Conservation (phyloP, 2,329 filamentous ascomycete species). For the Didymellaceae sp. region DNA sequence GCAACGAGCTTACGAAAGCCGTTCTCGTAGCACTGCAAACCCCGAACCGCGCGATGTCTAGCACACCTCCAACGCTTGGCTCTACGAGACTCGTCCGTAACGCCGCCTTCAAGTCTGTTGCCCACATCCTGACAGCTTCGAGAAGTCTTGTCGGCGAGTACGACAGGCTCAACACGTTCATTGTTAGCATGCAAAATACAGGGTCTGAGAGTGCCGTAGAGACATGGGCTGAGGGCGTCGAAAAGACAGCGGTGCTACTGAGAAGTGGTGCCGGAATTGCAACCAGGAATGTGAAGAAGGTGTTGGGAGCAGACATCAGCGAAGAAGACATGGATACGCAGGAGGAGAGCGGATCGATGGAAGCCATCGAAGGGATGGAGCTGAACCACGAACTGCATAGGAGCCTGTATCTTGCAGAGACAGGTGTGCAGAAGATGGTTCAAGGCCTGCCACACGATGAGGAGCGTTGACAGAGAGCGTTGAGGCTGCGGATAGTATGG, state of each 20-base stretch:
- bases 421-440: slow-evolving; percentile 43
- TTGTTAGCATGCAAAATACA: slow-evolving; percentile 24
- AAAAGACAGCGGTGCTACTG: slow-evolving; percentile 30
- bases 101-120: slow-evolving; percentile 18
- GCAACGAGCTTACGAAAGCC: slow-evolving; percentile 28
- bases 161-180: slow-evolving; percentile 30
- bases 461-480: not conserved
- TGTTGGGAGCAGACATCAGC: slow-evolving; percentile 27
- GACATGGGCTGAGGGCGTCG: slow-evolving; percentile 35
- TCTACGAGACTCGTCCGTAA: slow-evolving; percentile 26
- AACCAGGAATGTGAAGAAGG: slow-evolving; percentile 36
- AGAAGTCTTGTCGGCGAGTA: slow-evolving; percentile 33
- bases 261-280: slow-evolving; percentile 38
- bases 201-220: slow-evolving; percentile 22
- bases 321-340: not conserved
- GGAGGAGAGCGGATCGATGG: slow-evolving; percentile 12
- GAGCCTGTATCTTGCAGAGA: slow-evolving; percentile 38
- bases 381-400: slow-evolving; percentile 32
- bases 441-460: slow-evolving; percentile 29
- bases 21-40: slow-evolving; percentile 28
- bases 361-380: slow-evolving; percentile 11
- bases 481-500: not conserved
- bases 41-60: slow-evolving; percentile 13
- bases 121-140: slow-evolving; percentile 25
- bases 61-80: slow-evolving; percentile 12